Base-by-base conservation (phyloP, 345 rosid genomes). In the Eucalyptus pumila region DNA sequence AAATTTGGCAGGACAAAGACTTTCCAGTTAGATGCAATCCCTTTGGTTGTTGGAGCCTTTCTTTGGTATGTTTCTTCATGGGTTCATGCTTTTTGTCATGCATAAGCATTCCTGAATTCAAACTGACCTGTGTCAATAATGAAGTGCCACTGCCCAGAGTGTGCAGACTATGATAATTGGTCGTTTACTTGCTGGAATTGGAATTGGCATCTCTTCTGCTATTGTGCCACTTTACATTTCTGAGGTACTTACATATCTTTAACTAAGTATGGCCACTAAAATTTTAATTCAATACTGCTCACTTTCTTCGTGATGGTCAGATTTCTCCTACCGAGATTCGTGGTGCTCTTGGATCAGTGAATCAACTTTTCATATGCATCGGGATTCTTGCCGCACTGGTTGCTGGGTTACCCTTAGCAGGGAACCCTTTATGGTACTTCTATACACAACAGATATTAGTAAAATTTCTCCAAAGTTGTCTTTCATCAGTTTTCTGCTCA, bases 291-390 rank as follows among this genome's bases (percentile, higher is more conserved):
- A 72, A n/a, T 47, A 23, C n/a, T 56, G 45, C 92, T 94, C 85
- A 92, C 60, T 14, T 86, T 87, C 44, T 72, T 89, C 58, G 86
- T 87, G 48, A 91, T 91, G n/a, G 60, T 90, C 92, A 98, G 99
- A 97, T 98, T 90, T 98, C 99, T 69, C 99, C 99, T 80, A 97
- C 99, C 49, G 99, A 98, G 93, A 96, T 96, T 89, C 99, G 99
- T 30, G 99, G 99, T 90, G 95, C 99, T 32, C 96, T 98, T 72
- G 99, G 99, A 89, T 97, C 99, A 72, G 96, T 97, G 90, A 98
- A 98, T 91, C 99, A 98, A 92, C 97, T 98, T 90, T 98, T 95
- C 89, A 98, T 98, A 90, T 98, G 99, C 90, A 91, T 98, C 44
- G 99, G 99, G 86, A 98, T 97, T 90, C 98, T 97, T 87, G 97